Base-by-base conservation (phyloP, 352 stramenopile genomes). In the Phytophthora tubulina region DNA sequence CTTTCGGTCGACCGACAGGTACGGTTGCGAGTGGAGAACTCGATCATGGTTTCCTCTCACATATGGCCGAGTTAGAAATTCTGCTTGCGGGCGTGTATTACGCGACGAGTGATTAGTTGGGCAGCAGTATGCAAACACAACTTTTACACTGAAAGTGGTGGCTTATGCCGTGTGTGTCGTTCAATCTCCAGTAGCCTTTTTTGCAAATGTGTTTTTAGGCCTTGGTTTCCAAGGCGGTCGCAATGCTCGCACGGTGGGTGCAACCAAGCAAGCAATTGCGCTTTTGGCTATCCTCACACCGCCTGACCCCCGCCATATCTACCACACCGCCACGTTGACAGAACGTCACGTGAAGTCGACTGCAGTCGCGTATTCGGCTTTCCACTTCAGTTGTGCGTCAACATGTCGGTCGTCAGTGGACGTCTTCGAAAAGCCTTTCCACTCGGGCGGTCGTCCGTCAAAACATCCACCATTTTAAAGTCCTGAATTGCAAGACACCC, bases 321-420 rank as follows among this genome's bases (percentile, higher is more conserved):
- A 54, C 49, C 42, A 63, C 66, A 59, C 66, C 58, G 57, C 66
- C 33, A 67, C 58, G 42, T 69, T 69, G 66, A 48, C 31, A 35
- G 45, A 63, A 41, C 17, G 27, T 44, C 49, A 69, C 39, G 58
- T 59, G 41, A 52, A 46, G 35, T 30, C 53, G 42, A 63, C 50
- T 57, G 52, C 8, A 38, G 42, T 57, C 8, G 39, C 9, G 1
- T 17, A 33, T 45, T 45, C 17, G 65, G 65, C 65, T 72, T 57
- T 72, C 65, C 65, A 72, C 48, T 68, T 57, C 45, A 41, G 53
- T 31, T 50, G n/a, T 46, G 42, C 42, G 42, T 56, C 58, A 51
- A n/a, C 38, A 53, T 44, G 46, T 14, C 39, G 7, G 31, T 59
- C 60, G 49, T 53, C 30, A 52, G 31, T n/a, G 17, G 42, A 60